Conservation (phyloP, 75 land plant genomes). For the Pinus taeda region DNA sequence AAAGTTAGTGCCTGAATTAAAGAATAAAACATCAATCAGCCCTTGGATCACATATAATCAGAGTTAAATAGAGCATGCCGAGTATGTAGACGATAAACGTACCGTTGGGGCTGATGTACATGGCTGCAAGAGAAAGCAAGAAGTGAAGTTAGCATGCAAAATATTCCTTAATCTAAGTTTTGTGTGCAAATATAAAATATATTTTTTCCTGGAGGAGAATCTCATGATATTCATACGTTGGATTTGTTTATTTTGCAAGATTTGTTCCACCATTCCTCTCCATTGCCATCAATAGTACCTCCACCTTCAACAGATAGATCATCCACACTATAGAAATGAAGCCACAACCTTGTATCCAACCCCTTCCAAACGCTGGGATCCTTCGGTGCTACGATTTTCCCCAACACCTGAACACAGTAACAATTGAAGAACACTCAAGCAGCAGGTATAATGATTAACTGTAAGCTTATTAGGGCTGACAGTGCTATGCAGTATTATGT, state of each 20-base stretch:
- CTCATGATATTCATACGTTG: constrained; percentile 32
- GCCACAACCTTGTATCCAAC: constrained; percentile 40
- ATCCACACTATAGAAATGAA: constrained; percentile 55
- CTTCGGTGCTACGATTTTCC: constrained; percentile 58
- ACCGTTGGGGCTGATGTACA: constrained; percentile 61
- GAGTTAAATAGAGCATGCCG: not conserved
- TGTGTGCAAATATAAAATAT: not conserved
- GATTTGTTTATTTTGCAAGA: constrained; percentile 68
- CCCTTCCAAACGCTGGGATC: constrained; percentile 56
- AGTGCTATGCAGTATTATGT: too few relatives aligned
- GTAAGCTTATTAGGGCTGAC: too few relatives aligned
- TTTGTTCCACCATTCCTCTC: constrained; percentile 75
- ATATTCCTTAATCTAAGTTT: not conserved
- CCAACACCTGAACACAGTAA: constrained; percentile 37
- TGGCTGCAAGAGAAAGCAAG: constrained; percentile 38
- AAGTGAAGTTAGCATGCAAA: not conserved
- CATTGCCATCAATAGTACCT: constrained; percentile 78
- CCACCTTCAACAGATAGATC: constrained; percentile 56
- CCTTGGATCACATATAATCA: constrained; percentile 17
- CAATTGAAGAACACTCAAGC: not conserved
- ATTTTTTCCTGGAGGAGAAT: not conserved
- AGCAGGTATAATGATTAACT: too few relatives aligned
- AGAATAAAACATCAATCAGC: not conserved
- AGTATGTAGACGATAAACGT: not conserved
- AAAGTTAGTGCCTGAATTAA: constrained; percentile 42